Conservation (phyloP, 768 basidiomycete species). For the Kwoniella sp. region DNA sequence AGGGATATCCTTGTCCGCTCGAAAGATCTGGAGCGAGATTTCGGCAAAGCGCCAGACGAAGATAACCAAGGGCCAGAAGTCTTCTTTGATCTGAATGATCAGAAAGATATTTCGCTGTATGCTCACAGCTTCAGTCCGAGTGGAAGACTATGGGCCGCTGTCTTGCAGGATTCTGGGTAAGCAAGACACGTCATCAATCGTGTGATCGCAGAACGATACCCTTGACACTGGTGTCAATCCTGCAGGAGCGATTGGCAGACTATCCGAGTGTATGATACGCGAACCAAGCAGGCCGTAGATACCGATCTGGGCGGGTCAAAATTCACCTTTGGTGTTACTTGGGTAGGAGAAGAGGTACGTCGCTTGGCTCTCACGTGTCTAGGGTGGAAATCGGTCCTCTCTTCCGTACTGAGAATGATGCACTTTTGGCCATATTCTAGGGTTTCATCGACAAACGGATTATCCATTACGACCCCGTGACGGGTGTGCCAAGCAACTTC, state of each 20-base stretch:
- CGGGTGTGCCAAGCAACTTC: neutral
- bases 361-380: neutral
- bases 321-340: slow-evolving; percentile 27
- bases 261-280: slow-evolving; percentile 18
- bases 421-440: neutral
- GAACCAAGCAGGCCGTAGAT: slow-evolving; percentile 20
- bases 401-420: neutral
- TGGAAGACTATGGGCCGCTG: slow-evolving; percentile 17
- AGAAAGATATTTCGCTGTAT: slow-evolving; percentile 21
- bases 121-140: slow-evolving; percentile 20
- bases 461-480: slow-evolving; percentile 3
- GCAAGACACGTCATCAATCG: no score
- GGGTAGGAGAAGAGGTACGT: slow-evolving; percentile 16
- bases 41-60: slow-evolving; percentile 14
- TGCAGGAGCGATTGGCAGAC: slow-evolving; percentile 23
- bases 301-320: slow-evolving; percentile 21
- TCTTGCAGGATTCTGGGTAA: slow-evolving; percentile 23
- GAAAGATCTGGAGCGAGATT: slow-evolving; percentile 14
- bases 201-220: no score
- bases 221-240: neutral
- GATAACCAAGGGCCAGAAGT: slow-evolving; percentile 15
- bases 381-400: neutral
- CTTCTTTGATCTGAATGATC: slow-evolving; percentile 23
- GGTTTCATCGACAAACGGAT: slow-evolving; percentile 25
- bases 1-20: slow-evolving; percentile 27